Percentiles rank a stretch among this genome's conserved stretches.
These are phyloP conservation scores for Talaromyces thailandensis DNA, from an alignment of 495 filamentous ascomycete genomes.

Conservation along the genomic window DNA sequence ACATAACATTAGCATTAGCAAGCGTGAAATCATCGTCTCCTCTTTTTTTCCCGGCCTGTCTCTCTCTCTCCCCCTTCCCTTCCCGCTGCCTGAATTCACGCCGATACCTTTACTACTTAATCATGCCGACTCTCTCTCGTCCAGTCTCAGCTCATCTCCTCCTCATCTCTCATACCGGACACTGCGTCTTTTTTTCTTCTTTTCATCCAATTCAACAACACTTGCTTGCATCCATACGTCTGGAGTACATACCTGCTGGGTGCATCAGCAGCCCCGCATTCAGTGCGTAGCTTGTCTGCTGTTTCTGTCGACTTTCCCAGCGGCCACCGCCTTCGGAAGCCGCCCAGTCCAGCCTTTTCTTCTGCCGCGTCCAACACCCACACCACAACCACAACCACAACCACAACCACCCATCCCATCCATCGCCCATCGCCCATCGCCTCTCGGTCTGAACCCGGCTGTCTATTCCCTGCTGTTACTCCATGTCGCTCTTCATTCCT, in stretches of 20 bases:
- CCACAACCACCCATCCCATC: not conserved
- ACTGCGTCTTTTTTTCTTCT: not conserved
- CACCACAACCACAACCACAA: no score
- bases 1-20: no score
- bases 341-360: not conserved
- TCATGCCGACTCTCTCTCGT: not conserved
- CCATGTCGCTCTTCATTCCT: slow-evolving; percentile 4
- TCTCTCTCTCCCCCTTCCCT: not conserved
- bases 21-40: not conserved
- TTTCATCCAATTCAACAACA: no score
- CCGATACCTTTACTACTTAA: not conserved
- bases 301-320: not conserved
- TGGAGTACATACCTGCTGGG: not conserved
- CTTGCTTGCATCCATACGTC: not conserved
- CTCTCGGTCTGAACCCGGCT: slow-evolving; percentile 3
- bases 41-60: no score
- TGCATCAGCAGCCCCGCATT: not conserved
- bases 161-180: not conserved
- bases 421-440: not conserved
- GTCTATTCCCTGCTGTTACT: not conserved
- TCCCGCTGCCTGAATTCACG: not conserved
- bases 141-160: not conserved
- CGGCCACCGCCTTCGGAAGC: slow-evolving; percentile 1
- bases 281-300: not conserved
- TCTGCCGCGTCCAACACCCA: not conserved